Percentiles rank a stretch among this genome's conserved stretches.
Conservation (phyloP, 2,329 filamentous ascomycete genomes). For the Xylariaceae sp. region DNA sequence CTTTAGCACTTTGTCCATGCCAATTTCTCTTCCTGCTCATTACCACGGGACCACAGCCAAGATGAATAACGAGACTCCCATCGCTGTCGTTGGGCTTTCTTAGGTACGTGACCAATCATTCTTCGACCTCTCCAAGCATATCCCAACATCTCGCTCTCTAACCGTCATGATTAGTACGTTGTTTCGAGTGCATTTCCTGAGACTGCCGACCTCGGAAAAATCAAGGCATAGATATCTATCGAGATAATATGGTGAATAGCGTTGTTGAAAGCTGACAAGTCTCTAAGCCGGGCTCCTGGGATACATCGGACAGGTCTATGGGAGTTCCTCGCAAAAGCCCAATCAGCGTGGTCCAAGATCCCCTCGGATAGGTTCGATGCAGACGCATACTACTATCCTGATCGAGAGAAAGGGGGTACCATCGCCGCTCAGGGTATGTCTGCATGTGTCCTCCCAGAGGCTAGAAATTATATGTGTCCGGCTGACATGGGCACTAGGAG, state of each 20-base stretch:
- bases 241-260: too few relatives aligned
- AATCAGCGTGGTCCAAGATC: conserved; percentile 5
- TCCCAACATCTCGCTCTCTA: too few relatives aligned
- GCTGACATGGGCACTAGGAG: neutral
- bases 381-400: conserved; percentile 4
- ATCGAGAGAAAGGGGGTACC: conserved; percentile 5
- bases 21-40: neutral
- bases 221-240: too few relatives aligned
- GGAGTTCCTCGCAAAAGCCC: conserved; percentile 6
- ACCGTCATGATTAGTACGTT: too few relatives aligned
- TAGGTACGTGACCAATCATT: neutral
- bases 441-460: too few relatives aligned
- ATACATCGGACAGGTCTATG: conserved; percentile 4
- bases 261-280: too few relatives aligned
- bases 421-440: neutral
- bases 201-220: too few relatives aligned
- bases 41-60: neutral
- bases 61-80: neutral
- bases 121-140: too few relatives aligned
- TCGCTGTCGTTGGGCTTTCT: conserved; percentile 8
- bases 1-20: neutral
- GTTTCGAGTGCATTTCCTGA: too few relatives aligned
- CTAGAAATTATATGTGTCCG: too few relatives aligned
- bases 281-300: neutral
- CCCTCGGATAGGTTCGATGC: conserved; percentile 4